Percentiles rank a stretch among this genome's conserved stretches.
phyloP scores from a whole-genome alignment of 345 rosid genomes.

The Gossypium turneri region DNA sequence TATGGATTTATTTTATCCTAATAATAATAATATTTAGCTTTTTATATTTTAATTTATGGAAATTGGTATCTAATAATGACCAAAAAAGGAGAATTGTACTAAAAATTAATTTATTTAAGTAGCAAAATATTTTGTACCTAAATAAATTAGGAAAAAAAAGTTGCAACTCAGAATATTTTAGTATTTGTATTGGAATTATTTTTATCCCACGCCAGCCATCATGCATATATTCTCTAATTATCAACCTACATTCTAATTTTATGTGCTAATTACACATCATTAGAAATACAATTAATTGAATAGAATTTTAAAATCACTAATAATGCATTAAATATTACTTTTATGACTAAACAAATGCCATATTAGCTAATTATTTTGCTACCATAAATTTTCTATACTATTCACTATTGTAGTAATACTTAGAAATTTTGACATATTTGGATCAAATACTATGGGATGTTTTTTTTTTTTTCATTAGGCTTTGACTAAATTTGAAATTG shows the following conservation, averaged over 20 bases:
- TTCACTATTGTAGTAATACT: too few species aligned
- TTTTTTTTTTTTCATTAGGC: too few species aligned
- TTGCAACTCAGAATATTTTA: not conserved
- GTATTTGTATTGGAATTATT: not conserved
- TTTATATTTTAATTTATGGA: not conserved
- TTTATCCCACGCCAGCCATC: not conserved
- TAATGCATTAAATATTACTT: too few species aligned
- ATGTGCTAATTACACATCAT: not conserved
- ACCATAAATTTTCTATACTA: too few species aligned
- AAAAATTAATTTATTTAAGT: not conserved
- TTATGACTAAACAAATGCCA: too few species aligned
- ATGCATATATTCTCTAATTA: not conserved
- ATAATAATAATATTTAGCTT: not conserved
- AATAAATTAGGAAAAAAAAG: not conserved
- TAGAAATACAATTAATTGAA: too few species aligned
- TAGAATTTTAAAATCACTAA: too few species aligned
- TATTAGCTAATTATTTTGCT: too few species aligned
- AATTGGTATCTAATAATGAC: not conserved
- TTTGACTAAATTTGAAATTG: too few species aligned
- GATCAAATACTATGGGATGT: too few species aligned
- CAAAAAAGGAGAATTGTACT: not conserved
- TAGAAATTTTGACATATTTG: too few species aligned
- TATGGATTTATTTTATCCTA: not conserved
- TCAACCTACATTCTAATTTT: not conserved
- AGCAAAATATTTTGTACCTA: not conserved